These are phyloP conservation scores for Stylosanthes scabra DNA, from an alignment of 331 rosid species.

Conservation along the genomic window DNA sequence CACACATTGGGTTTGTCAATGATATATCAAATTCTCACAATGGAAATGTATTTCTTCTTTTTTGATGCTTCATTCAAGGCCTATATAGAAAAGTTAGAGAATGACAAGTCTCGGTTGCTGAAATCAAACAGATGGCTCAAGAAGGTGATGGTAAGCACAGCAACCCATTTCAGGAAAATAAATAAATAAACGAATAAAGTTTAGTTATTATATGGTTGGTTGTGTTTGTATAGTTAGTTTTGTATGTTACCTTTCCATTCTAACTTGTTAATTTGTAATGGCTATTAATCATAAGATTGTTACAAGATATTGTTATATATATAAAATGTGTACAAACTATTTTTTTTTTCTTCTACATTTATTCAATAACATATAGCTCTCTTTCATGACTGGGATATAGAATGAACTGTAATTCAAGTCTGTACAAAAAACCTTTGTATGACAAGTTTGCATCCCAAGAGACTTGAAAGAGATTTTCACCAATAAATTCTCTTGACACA, in stretches of 20 bases:
- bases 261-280: too few species aligned
- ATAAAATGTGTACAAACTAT: too few species aligned
- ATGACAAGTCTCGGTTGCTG: slow-evolving; percentile 48
- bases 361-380: too few species aligned
- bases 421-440: too few species aligned
- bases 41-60: slow-evolving; percentile 14
- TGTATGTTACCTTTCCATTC: not conserved
- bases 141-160: slow-evolving; percentile 52
- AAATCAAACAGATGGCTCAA: slow-evolving; percentile 51
- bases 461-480: too few species aligned
- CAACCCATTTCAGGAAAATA: slow-evolving; percentile 5
- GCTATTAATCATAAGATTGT: too few species aligned
- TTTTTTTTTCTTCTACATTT: too few species aligned
- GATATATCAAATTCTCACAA: not conserved
- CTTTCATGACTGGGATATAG: too few species aligned
- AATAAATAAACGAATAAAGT: not conserved
- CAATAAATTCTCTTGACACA: too few species aligned
- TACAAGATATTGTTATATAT: too few species aligned
- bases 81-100: slow-evolving; percentile 59
- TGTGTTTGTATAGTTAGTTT: not conserved
- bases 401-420: too few species aligned
- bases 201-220: not conserved
- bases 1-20: not conserved
- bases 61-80: slow-evolving; percentile 55
- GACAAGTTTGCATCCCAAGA: too few species aligned